Evolutionary conservation across 148 eudicot genomes (phyloP).

Genomic region (Nepenthes mirabilis): DNA sequence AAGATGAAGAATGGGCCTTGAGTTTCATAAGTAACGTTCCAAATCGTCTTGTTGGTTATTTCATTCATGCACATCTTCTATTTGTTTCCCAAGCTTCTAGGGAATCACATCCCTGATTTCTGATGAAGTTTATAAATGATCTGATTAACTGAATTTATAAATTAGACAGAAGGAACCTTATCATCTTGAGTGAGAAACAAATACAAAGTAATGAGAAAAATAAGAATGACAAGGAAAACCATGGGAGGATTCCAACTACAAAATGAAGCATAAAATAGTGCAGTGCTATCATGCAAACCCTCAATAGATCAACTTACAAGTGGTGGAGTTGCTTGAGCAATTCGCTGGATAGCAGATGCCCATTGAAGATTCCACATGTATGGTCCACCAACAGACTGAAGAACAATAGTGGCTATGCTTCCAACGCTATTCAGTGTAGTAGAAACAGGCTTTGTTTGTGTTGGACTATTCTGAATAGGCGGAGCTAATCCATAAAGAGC

Average conservation of each 20-base stretch:
- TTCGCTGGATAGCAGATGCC: constrained; percentile 87
- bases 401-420: constrained; percentile 63
- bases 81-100: no score
- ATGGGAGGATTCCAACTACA: background rate
- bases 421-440: constrained; percentile 63
- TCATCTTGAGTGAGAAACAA: no score
- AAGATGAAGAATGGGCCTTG: no score
- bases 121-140: no score
- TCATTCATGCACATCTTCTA: no score
- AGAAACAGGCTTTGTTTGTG: constrained; percentile 48
- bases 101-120: no score
- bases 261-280: background rate
- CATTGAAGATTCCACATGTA: constrained; percentile 86
- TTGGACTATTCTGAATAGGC: constrained; percentile 61
- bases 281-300: background rate
- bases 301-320: constrained; percentile 55
- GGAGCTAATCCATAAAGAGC: constrained; percentile 98
- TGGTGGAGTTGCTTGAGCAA: constrained; percentile 97
- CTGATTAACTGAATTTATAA: no score
- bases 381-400: constrained; percentile 97
- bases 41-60: no score
- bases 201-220: no score
- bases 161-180: no score
- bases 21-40: no score
- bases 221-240: no score